Evolutionary conservation across 768 basidiomycete species (phyloP).

Genomic region (Amanita jacksonii): DNA sequence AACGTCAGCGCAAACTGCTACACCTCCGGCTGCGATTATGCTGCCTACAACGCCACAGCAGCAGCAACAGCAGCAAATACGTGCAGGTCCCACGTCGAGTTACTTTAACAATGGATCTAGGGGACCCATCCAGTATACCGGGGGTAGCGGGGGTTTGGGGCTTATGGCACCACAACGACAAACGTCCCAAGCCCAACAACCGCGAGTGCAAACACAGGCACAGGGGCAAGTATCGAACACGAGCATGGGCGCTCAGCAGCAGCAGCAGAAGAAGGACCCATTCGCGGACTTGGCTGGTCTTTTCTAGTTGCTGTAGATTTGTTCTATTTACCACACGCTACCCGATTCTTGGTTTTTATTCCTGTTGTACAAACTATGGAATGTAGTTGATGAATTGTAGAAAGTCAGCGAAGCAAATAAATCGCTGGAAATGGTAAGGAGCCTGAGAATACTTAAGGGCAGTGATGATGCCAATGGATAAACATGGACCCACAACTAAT

Average conservation of each 20-base stretch:
- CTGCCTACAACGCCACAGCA: slow-evolving; percentile 25
- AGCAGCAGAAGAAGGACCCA: slow-evolving; percentile 58
- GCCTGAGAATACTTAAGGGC: background rate
- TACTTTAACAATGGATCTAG: slow-evolving; percentile 20
- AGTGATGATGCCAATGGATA: background rate
- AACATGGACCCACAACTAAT: slow-evolving; percentile 1
- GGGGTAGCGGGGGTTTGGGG: background rate
- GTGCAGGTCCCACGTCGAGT: slow-evolving; percentile 17
- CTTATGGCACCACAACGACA: slow-evolving; percentile 7
- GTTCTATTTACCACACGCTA: background rate
- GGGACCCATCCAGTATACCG: slow-evolving; percentile 11
- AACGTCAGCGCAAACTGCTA: slow-evolving; percentile 19
- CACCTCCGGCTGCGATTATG: slow-evolving; percentile 31
- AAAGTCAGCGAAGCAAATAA: background rate
- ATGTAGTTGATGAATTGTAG: background rate
- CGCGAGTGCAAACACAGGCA: no score
- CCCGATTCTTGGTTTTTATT: background rate
- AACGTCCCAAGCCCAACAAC: slow-evolving; percentile 13
- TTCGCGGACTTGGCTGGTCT: slow-evolving; percentile 76
- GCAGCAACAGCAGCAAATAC: slow-evolving; percentile 9
- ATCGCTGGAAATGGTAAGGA: background rate
- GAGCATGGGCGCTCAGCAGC: background rate
- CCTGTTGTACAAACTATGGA: slow-evolving; percentile 2
- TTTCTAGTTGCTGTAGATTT: slow-evolving; percentile 37
- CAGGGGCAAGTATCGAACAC: slow-evolving; percentile 5